These are phyloP conservation scores for Phytopythium kandeliae DNA, from an alignment of 352 stramenopile species.

Conservation along the genomic window DNA sequence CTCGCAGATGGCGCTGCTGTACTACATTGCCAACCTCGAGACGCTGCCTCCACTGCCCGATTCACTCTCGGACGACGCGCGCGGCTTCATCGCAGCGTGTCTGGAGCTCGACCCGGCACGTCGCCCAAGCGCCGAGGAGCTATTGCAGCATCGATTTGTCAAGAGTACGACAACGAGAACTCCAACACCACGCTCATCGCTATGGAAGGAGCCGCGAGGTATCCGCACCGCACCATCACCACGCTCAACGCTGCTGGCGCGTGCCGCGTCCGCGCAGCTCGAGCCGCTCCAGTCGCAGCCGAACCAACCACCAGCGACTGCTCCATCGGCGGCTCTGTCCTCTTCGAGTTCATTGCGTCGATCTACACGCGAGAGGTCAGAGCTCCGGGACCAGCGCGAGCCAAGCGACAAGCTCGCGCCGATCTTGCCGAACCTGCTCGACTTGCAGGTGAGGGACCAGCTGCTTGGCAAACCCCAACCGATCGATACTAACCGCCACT, in stretches of 20 bases:
- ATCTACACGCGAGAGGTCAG: background rate
- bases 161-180: background rate
- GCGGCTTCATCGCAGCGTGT: conserved; percentile 43
- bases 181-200: background rate
- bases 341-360: background rate
- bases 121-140: conserved; percentile 80
- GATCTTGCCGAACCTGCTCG: conserved; percentile 3
- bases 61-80: conserved; percentile 29
- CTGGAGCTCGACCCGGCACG: conserved; percentile 41
- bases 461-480: too few relatives aligned
- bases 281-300: background rate
- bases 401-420: conserved; percentile 2
- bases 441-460: conserved; percentile 1
- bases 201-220: conserved; percentile 1
- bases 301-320: background rate
- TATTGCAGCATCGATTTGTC: conserved; percentile 91
- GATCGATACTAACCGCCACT: background rate
- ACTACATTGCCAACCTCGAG: conserved; percentile 52
- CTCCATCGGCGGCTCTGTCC: background rate
- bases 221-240: background rate
- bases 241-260: background rate
- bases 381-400: background rate
- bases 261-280: background rate
- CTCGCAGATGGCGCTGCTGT: conserved; percentile 59
- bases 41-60: conserved; percentile 31